Conservation (phyloP, 495 filamentous ascomycete species). For the Aspergillus bertholletiae region DNA sequence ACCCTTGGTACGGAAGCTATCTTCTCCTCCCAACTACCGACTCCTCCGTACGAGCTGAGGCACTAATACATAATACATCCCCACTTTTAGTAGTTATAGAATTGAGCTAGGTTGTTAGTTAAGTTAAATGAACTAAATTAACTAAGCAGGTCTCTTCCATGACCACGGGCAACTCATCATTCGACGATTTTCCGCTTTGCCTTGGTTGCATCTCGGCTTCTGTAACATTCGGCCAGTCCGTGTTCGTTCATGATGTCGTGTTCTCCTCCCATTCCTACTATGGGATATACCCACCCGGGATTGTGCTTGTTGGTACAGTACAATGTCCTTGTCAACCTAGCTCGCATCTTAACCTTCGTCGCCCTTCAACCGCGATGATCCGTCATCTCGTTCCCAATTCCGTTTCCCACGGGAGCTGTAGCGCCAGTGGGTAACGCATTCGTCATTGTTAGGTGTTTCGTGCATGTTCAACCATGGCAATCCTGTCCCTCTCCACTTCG, state of each 20-base stretch:
- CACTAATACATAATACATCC: too few species aligned
- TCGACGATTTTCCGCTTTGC: neutral
- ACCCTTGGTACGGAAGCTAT: too few species aligned
- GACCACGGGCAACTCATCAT: neutral
- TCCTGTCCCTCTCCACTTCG: constrained; percentile 16
- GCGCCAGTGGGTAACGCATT: constrained; percentile 18
- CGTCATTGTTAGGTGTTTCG: constrained; percentile 20
- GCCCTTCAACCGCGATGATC: constrained; percentile 12
- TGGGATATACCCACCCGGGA: neutral
- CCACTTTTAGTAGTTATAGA: too few species aligned
- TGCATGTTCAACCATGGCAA: constrained; percentile 15
- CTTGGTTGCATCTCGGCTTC: constrained; percentile 5
- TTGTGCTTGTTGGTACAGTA: neutral
- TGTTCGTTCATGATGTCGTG: constrained; percentile 15
- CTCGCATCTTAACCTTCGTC: constrained; percentile 4
- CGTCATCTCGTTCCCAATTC: constrained; percentile 9
- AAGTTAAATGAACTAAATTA: too few species aligned
- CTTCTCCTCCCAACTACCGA: too few species aligned
- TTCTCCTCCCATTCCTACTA: neutral
- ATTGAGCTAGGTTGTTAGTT: too few species aligned
- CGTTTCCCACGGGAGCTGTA: constrained; percentile 7
- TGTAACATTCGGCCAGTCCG: constrained; percentile 10
- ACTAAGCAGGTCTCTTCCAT: neutral
- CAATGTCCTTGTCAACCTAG: constrained; percentile 10
- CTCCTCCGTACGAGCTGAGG: too few species aligned